Base-by-base conservation (phyloP, 805 yeast genomes). In the Metschnikowia similis region DNA sequence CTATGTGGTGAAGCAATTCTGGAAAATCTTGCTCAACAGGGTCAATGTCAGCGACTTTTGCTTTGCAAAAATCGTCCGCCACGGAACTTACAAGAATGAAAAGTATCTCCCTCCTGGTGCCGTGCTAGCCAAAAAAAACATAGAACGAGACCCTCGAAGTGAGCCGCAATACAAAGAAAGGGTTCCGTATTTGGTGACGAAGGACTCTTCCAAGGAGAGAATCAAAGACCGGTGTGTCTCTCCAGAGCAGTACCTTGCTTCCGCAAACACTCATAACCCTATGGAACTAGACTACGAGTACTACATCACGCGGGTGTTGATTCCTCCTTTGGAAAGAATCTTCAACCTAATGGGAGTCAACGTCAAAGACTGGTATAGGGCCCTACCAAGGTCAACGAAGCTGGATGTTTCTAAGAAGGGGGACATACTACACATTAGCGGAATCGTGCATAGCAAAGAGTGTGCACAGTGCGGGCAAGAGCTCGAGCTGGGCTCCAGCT, bases 101-200 rank as follows among this genome's bases (percentile, higher is more conserved):
- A 71, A 74, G 11, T 76, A 82, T 46, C 77, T 89, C 2, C 99
- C 99, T 0, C 94, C 98, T 0, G 98, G 98, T 0, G 98, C 99
- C 0, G 75, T 83, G 11, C 76, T 94, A 1, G 85, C 94, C n/a
- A 76, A 78, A 53, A 77, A 79, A 54, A 77, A 76, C 51, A 78
- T 82, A 65, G 76, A 76, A 30, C 64, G 72, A 4, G 99, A 94
- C 63, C 79, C 76, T 14, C 69, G 95, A 36, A 77, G 85, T 1
- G 90, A 82, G 58, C 96, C 97, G 0, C 97, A 92, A 63, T 92
- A 87, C 56, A 77, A 79, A 48, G 97, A 94, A 64, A 71, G 98
- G 42, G 89, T 94, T 0, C 94, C 96, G 0, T 94, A 89, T 63
- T 76, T 94, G 11, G 95, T 94, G 1, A 72, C 83, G 6, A 79